Percentiles rank a stretch among this genome's conserved stretches.
These are phyloP conservation scores for Alnus rubra DNA, from an alignment of 306 rosid genomes.

Conservation along the genomic window DNA sequence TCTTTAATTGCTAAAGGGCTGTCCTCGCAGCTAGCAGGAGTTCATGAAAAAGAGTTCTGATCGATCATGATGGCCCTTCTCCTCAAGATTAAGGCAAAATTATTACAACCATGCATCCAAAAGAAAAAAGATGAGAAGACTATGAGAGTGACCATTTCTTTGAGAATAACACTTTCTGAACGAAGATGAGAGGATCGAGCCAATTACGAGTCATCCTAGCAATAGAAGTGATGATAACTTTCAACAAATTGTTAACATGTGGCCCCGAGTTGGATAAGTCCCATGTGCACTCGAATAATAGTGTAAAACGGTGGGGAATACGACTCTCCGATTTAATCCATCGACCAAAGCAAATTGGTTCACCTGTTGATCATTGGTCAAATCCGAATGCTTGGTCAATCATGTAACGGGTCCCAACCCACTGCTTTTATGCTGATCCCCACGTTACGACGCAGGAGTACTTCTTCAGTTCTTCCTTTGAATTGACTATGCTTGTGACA, in stretches of 20 bases:
- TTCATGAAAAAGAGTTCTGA: too few species aligned
- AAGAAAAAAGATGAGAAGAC: too few species aligned
- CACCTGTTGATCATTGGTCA: not conserved
- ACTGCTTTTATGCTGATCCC: not conserved
- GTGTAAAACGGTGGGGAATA: not conserved
- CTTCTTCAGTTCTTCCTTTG: not conserved
- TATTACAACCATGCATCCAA: too few species aligned
- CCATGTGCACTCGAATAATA: constrained; percentile 5
- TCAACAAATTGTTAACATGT: not conserved
- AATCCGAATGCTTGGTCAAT: not conserved
- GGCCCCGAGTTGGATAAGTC: not conserved
- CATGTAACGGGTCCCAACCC: not conserved
- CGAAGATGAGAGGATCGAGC: not conserved
- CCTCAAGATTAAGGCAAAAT: too few species aligned
- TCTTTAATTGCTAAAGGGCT: too few species aligned
- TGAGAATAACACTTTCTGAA: not conserved
- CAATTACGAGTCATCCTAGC: not conserved
- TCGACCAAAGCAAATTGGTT: not conserved
- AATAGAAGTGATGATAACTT: not conserved
- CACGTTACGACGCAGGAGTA: too few species aligned
- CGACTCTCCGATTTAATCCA: not conserved
- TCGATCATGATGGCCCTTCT: too few species aligned
- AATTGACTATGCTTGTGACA: not conserved
- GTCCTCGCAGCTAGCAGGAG: too few species aligned
- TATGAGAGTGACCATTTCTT: too few species aligned